These are phyloP conservation scores for Nicotiana otophora DNA, from an alignment of 257 asterid genomes.

Conservation along the genomic window DNA sequence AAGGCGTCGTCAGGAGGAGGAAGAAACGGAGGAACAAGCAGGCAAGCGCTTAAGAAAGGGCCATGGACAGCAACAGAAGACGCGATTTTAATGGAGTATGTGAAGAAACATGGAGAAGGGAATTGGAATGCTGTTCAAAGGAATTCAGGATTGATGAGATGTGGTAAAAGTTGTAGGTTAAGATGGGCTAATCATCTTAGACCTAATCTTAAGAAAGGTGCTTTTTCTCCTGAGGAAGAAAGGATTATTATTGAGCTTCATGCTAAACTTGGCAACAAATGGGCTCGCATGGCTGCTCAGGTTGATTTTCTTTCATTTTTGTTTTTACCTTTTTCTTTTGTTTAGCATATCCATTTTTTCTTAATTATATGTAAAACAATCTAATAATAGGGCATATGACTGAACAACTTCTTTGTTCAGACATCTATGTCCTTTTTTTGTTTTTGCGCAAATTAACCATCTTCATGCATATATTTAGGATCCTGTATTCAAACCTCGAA, in stretches of 20 bases:
- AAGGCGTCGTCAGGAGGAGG: constrained; percentile 3
- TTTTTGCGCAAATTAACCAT: not conserved
- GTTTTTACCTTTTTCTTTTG: no score
- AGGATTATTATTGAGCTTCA: constrained; percentile 32
- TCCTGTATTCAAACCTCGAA: no score
- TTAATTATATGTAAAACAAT: no score
- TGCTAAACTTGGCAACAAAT: constrained; percentile 37
- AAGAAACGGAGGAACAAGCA: constrained; percentile 7
- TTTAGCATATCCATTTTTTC: not conserved
- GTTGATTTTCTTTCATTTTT: not conserved
- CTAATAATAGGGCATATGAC: not conserved
- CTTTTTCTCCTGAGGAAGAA: constrained; percentile 32
- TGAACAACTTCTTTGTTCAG: not conserved
- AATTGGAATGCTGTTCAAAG: constrained; percentile 74
- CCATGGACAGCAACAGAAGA: constrained; percentile 74
- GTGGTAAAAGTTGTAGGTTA: constrained; percentile 47
- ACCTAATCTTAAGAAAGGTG: constrained; percentile 39
- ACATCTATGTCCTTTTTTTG: not conserved
- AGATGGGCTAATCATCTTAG: constrained; percentile 43
- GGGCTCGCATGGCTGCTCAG: constrained; percentile 52
- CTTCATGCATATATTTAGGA: not conserved
- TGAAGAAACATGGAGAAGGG: constrained; percentile 57
- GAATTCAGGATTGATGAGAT: constrained; percentile 57
- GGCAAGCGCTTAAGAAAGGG: constrained; percentile 46
- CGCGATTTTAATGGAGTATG: constrained; percentile 45